phyloP scores from a whole-genome alignment of 129 eudicot genomes.

The Sambucus nigra region DNA sequence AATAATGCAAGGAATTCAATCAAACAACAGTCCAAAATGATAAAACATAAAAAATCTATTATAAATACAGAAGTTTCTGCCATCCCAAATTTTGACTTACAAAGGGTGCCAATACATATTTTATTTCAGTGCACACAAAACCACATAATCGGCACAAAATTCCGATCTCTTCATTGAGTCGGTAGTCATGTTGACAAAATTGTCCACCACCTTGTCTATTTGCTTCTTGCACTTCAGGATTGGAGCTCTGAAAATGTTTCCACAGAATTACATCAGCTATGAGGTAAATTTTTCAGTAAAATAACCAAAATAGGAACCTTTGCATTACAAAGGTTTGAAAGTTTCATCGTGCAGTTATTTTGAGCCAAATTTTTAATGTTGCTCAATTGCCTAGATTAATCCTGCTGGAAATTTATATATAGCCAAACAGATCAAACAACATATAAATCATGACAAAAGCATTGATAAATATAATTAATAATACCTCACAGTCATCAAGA shows the following conservation, averaged over 20 bases:
- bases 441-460: not conserved
- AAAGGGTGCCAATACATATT: conserved; percentile 72
- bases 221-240: conserved; percentile 19
- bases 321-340: not conserved
- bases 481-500: conserved; percentile 66
- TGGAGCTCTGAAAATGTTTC: conserved; percentile 28
- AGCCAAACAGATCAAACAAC: not conserved
- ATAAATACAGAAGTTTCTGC: not conserved
- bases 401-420: not conserved
- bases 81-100: conserved; percentile 36
- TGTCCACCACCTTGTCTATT: conserved; percentile 20
- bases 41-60: not conserved
- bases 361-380: not conserved
- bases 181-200: conserved; percentile 64
- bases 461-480: not conserved
- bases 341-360: not conserved
- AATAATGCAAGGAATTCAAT: no score
- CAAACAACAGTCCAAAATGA: not conserved
- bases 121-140: conserved; percentile 71
- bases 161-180: conserved; percentile 82
- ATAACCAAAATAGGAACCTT: no score
- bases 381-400: not conserved
- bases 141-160: conserved; percentile 73
- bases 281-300: not conserved
- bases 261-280: not conserved